These are phyloP conservation scores for Polyporus arcularius DNA, from an alignment of 768 basidiomycete species.

Conservation along the genomic window DNA sequence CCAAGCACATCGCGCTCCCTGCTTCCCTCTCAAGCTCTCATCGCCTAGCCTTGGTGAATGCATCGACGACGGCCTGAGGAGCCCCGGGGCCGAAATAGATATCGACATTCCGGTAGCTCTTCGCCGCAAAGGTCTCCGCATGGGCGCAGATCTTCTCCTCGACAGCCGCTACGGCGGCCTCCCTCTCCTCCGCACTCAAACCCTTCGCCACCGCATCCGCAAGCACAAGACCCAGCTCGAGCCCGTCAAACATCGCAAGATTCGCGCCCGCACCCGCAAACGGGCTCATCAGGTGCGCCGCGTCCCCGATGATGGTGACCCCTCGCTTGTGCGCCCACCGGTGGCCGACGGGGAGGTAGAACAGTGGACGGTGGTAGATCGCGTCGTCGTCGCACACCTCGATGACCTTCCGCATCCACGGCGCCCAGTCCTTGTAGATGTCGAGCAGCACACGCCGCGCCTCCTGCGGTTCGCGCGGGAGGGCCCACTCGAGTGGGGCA, in stretches of 20 bases:
- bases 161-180: slow-evolving; percentile 6
- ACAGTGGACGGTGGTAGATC: slow-evolving; percentile 16
- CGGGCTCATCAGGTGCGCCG: slow-evolving; percentile 39
- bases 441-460: slow-evolving; percentile 8
- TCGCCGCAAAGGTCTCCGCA: slow-evolving; percentile 1
- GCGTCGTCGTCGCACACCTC: slow-evolving; percentile 2
- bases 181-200: slow-evolving; percentile 2
- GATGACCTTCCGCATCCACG: slow-evolving; percentile 13
- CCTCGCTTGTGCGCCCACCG: slow-evolving; percentile 11
- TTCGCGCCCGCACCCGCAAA: slow-evolving; percentile 41
- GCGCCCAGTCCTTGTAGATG: slow-evolving; percentile 9
- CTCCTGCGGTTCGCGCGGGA: slow-evolving; percentile 6
- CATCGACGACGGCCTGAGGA: slow-evolving; percentile 9
- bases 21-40: too few relatives aligned
- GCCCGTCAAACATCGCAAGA: slow-evolving; percentile 33
- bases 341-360: slow-evolving; percentile 14
- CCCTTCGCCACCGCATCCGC: slow-evolving; percentile 7
- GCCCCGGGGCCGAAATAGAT: slow-evolving; percentile 2
- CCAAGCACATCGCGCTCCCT: too few relatives aligned
- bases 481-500: slow-evolving; percentile 9
- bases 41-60: neutral
- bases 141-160: slow-evolving; percentile 1
- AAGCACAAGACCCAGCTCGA: slow-evolving; percentile 14
- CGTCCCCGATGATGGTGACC: slow-evolving; percentile 25
- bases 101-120: slow-evolving; percentile 4